phyloP scores from a whole-genome alignment of 225 moss, liverwort and hornwort genomes.

The Climacium dendroides region DNA sequence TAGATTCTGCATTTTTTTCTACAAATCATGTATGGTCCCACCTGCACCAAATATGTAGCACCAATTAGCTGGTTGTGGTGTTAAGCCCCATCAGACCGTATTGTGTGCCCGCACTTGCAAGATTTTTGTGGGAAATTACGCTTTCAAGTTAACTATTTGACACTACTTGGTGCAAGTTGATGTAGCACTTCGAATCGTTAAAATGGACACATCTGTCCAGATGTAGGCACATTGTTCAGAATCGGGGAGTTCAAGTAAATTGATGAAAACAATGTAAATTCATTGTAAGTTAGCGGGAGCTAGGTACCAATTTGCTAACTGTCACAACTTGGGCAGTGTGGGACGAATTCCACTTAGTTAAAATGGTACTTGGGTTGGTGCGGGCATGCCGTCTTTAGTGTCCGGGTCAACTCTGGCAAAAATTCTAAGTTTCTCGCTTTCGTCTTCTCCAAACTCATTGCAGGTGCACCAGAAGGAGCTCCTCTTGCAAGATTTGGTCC shows the following conservation, averaged over 20 bases:
- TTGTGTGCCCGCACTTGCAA: not conserved
- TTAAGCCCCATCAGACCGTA: not conserved
- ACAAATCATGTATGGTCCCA: not conserved
- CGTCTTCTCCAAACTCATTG: not conserved
- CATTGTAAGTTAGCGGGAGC: not conserved
- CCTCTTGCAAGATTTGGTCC: slow-evolving; percentile 60
- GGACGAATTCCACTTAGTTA: not conserved
- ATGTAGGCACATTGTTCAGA: not conserved
- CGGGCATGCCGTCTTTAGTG: not conserved
- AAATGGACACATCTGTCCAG: not conserved
- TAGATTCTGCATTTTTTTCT: not conserved
- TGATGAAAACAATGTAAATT: not conserved
- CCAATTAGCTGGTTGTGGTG: not conserved
- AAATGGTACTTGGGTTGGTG: not conserved
- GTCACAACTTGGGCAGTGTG: not conserved
- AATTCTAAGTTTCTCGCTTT: not conserved
- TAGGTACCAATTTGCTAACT: not conserved
- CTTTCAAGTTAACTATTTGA: not conserved
- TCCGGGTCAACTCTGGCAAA: not conserved
- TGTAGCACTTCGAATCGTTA: not conserved
- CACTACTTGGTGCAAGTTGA: not conserved
- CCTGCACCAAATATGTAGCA: not conserved
- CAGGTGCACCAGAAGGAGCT: slow-evolving; percentile 73
- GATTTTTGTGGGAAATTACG: too few species aligned
- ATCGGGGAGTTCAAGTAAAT: not conserved